These are phyloP conservation scores for Crepidotus variabilis DNA, from an alignment of 768 basidiomycete species.

Conservation along the genomic window DNA sequence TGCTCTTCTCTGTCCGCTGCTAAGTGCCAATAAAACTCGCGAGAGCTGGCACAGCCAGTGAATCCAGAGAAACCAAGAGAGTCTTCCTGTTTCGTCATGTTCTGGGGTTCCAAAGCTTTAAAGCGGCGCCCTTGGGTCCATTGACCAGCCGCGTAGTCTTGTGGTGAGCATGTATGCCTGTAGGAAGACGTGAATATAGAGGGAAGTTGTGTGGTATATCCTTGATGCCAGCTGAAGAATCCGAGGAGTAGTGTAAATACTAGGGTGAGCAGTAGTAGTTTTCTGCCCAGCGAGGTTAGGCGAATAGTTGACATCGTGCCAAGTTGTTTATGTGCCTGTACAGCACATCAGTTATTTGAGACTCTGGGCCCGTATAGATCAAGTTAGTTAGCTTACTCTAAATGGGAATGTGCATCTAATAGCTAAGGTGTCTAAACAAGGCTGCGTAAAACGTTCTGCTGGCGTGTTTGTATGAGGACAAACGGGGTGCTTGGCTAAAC, in stretches of 20 bases:
- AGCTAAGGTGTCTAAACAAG: no score
- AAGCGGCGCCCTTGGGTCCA: constrained; percentile 41
- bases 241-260: background rate
- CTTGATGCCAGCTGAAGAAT: background rate
- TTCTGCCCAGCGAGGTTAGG: background rate
- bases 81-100: constrained; percentile 37
- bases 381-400: no score
- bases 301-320: background rate
- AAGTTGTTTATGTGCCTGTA: background rate
- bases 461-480: no score
- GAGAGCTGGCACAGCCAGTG: constrained; percentile 56
- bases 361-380: no score
- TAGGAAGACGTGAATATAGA: background rate
- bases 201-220: background rate
- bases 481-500: no score
- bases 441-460: no score
- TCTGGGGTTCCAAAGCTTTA: constrained; percentile 14
- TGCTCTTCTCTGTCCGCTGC: constrained; percentile 44
- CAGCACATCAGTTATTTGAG: no score
- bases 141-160: constrained; percentile 28
- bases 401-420: no score
- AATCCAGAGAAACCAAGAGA: constrained; percentile 52
- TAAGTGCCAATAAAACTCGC: constrained; percentile 64
- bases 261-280: background rate
- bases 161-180: constrained; percentile 23